phyloP scores from a whole-genome alignment of 768 basidiomycete genomes.

The Coprinopsis marcescibilis region DNA sequence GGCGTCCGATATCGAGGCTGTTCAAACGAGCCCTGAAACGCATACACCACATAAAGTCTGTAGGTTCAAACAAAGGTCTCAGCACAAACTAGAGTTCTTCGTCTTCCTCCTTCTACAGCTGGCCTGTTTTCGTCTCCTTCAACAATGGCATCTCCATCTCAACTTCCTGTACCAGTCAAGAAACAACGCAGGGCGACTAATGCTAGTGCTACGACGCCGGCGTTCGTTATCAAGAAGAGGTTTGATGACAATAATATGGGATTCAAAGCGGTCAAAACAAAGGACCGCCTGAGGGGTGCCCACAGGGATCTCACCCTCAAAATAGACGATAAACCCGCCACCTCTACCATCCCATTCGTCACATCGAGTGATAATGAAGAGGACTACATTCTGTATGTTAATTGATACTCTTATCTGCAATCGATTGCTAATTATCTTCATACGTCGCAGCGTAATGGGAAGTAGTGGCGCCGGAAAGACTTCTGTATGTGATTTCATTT shows the following conservation, averaged over 20 bases:
- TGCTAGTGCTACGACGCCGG: too few species aligned
- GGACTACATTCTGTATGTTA: slow-evolving; percentile 4
- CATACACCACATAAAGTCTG: too few species aligned
- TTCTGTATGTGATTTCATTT: slow-evolving; percentile 2
- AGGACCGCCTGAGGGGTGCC: background rate
- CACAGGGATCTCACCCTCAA: background rate
- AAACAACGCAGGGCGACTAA: too few species aligned
- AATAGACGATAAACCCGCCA: background rate
- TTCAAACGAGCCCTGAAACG: too few species aligned
- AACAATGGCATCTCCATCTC: slow-evolving; percentile 42
- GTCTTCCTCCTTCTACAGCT: too few species aligned
- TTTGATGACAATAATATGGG: background rate
- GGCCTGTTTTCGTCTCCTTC: too few species aligned
- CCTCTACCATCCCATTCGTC: background rate
- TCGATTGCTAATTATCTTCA: background rate
- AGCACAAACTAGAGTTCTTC: too few species aligned
- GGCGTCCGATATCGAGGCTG: too few species aligned
- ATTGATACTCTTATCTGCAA: background rate
- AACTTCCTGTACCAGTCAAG: too few species aligned
- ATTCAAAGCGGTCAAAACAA: background rate
- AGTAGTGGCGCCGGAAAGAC: slow-evolving; percentile 7
- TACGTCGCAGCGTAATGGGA: slow-evolving; percentile 6
- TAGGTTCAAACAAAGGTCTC: too few species aligned
- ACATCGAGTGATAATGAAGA: slow-evolving; percentile 1
- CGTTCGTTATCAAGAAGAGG: background rate